A percentile compares a stretch with the other conserved stretches of the same genome.
Evolutionary conservation across 441 rosid species (phyloP).

Genomic region (Macaranga tanarius): DNA sequence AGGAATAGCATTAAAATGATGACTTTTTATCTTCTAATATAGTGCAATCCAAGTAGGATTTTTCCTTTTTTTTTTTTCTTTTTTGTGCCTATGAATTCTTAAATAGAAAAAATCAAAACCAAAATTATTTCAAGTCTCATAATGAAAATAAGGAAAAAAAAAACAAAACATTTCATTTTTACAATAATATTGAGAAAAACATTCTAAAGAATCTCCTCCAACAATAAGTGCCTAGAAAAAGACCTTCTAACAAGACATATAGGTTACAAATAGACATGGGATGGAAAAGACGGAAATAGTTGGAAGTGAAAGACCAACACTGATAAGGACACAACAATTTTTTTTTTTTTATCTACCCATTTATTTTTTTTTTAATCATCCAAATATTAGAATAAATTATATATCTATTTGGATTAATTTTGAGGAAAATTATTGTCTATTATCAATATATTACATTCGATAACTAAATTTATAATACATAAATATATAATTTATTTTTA

Average conservation of each 20-base stretch:
- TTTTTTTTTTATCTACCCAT: slow-evolving; percentile 17
- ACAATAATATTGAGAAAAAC: slow-evolving; percentile 1
- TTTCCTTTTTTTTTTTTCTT: background rate
- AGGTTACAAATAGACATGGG: slow-evolving; percentile 32
- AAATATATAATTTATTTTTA: no score
- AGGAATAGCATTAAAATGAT: slow-evolving; percentile 4
- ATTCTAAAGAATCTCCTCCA: slow-evolving; percentile 23
- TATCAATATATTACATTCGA: background rate
- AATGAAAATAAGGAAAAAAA: background rate
- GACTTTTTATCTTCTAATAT: background rate
- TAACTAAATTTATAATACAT: background rate
- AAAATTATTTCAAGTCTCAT: background rate
- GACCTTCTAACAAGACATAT: slow-evolving; percentile 38
- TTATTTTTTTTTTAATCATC: background rate
- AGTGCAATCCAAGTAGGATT: background rate
- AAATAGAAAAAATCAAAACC: background rate
- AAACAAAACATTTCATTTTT: background rate
- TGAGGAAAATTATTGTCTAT: background rate
- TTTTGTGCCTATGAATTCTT: background rate
- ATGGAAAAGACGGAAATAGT: slow-evolving; percentile 28
- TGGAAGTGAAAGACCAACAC: slow-evolving; percentile 30
- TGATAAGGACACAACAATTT: slow-evolving; percentile 33
- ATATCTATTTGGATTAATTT: background rate
- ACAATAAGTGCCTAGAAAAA: slow-evolving; percentile 21
- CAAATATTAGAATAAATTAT: no score